A percentile compares a stretch with the other conserved stretches of the same genome.
These are phyloP conservation scores for Pyrenophora tritici-repentis DNA, from an alignment of 2,329 filamentous ascomycete genomes.

Conservation along the genomic window DNA sequence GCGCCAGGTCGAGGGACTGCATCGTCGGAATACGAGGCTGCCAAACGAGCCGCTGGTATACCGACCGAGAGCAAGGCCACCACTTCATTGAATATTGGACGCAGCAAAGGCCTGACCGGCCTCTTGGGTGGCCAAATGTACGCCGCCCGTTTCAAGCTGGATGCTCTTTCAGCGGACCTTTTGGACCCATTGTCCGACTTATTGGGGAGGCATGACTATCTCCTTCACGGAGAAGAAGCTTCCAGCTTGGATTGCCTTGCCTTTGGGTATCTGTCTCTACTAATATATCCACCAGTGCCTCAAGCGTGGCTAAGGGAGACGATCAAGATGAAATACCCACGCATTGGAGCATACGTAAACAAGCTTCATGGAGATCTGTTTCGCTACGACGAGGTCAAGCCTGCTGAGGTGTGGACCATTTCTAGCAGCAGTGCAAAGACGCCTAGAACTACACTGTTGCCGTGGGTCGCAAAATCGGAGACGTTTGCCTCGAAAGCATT, in stretches of 20 bases:
- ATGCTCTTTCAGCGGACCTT: conserved; percentile 70
- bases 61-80: conserved; percentile 41
- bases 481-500: conserved; percentile 16
- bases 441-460: conserved; percentile 17
- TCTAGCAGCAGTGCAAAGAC: conserved; percentile 15
- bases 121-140: conserved; percentile 71
- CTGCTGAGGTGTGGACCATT: conserved; percentile 38
- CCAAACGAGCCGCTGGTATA: conserved; percentile 44
- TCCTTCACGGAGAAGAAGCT: conserved; percentile 59
- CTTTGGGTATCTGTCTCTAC: conserved; percentile 77
- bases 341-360: conserved; percentile 46
- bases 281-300: conserved; percentile 66
- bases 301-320: conserved; percentile 66
- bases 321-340: conserved; percentile 56
- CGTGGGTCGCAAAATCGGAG: conserved; percentile 29
- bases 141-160: conserved; percentile 74
- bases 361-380: conserved; percentile 41
- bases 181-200: conserved; percentile 72
- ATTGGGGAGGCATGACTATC: conserved; percentile 60
- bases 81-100: conserved; percentile 54
- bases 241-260: conserved; percentile 78
- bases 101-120: conserved; percentile 63
- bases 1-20: conserved; percentile 38
- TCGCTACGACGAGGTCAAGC: conserved; percentile 23
- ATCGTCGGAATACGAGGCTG: conserved; percentile 44